Evolutionary conservation across 192 early-diverging fungal species (phyloP).

Genomic region (Coemansia interrupta): DNA sequence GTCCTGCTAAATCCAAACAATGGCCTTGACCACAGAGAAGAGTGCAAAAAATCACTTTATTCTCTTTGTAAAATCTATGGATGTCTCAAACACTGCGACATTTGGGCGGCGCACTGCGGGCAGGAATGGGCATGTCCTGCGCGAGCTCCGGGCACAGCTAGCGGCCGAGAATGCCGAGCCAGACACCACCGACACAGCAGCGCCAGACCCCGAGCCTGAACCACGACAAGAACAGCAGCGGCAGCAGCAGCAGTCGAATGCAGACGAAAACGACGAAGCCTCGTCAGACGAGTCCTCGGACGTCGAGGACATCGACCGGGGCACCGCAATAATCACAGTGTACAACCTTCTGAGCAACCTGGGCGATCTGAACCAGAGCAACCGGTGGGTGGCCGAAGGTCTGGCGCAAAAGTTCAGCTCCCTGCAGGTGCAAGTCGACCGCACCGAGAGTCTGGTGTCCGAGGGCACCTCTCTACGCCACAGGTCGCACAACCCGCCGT

Average conservation of each 20-base stretch:
- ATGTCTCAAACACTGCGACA: constrained; percentile 39
- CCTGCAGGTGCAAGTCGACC: constrained; percentile 32
- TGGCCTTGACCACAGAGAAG: not conserved
- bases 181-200: not conserved
- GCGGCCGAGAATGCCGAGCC: constrained; percentile 7
- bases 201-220: not conserved
- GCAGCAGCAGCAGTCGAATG: not conserved
- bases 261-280: not conserved
- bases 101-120: constrained; percentile 41
- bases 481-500: not conserved
- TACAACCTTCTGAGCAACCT: constrained; percentile 48
- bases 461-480: not conserved
- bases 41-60: not conserved
- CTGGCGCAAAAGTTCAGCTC: constrained; percentile 38
- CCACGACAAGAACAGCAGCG: not conserved
- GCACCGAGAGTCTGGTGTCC: constrained; percentile 11
- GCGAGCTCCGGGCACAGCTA: constrained; percentile 24
- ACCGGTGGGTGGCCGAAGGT: constrained; percentile 33
- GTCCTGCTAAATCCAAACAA: not conserved
- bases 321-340: constrained; percentile 47
- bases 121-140: constrained; percentile 25
- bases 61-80: constrained; percentile 17
- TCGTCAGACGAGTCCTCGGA: constrained; percentile 18
- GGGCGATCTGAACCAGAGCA: constrained; percentile 46
- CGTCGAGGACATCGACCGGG: constrained; percentile 43